Conservation (phyloP, 2,329 filamentous ascomycete species). For the Aspergillus proliferans region DNA sequence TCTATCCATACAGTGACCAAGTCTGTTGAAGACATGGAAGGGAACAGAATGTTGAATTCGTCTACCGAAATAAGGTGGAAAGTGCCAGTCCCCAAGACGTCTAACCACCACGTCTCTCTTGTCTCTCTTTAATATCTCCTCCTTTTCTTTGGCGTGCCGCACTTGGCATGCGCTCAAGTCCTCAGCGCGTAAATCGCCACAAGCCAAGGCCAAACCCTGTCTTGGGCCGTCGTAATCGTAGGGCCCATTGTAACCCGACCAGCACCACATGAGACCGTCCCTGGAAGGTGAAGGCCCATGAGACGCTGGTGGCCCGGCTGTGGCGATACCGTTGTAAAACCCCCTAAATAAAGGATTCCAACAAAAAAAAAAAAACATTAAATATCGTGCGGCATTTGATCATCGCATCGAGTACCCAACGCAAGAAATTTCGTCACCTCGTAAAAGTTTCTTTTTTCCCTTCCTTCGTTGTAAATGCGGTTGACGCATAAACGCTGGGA, state of each 20-base stretch:
- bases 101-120: no score
- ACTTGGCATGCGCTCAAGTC: no score
- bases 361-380: no score
- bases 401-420: slow-evolving; percentile 1
- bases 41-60: slow-evolving; percentile 1
- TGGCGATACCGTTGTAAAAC: not conserved
- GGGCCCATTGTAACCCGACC: no score
- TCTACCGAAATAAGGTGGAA: not conserved
- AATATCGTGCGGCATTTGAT: slow-evolving; percentile 7
- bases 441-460: slow-evolving; percentile 2
- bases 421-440: slow-evolving; percentile 26
- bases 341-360: not conserved
- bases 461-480: not conserved
- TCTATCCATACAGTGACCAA: not conserved
- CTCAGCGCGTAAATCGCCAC: no score
- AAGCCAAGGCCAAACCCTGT: no score
- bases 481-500: not conserved
- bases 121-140: no score
- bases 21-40: not conserved
- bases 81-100: not conserved
- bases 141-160: no score
- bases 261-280: no score
- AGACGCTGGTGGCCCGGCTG: no score
- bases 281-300: no score
- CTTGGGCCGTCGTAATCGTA: no score